Conservation (phyloP, 345 rosid genomes). For the Eutrema japonicum region DNA sequence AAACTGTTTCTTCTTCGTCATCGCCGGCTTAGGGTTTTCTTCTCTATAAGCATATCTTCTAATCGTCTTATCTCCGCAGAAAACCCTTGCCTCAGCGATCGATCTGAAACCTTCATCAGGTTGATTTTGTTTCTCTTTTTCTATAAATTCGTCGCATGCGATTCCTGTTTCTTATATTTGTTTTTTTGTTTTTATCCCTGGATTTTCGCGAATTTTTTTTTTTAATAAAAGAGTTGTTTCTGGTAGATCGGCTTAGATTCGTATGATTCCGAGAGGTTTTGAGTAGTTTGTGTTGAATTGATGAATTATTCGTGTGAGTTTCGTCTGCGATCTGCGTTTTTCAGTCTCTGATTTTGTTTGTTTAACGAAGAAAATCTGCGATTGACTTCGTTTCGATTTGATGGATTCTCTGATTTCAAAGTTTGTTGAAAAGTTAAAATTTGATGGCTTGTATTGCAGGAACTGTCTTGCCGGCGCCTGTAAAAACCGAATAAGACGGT, state of each 20-base stretch:
- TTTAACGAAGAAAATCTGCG: not conserved
- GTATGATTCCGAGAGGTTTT: constrained; percentile 18
- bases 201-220: not conserved
- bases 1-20: constrained; percentile 37
- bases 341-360: not conserved
- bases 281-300: constrained; percentile 12
- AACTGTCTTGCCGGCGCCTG: constrained; percentile 30
- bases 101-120: constrained; percentile 42
- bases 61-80: not conserved
- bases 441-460: constrained; percentile 25
- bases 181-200: not conserved
- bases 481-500: constrained; percentile 24
- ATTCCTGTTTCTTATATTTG: not conserved
- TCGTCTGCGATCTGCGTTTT: constrained; percentile 31
- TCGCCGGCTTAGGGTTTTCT: constrained; percentile 52
- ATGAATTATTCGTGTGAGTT: not conserved
- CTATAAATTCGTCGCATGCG: not conserved
- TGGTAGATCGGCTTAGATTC: constrained; percentile 46
- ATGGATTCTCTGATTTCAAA: no score
- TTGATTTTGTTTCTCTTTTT: not conserved
- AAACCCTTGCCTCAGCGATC: constrained; percentile 40
- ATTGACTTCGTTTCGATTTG: constrained; percentile 25
- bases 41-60: constrained; percentile 32
- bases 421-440: not conserved
- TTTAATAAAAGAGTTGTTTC: not conserved